These are phyloP conservation scores for Penicillium rolfsii DNA, from an alignment of 2,329 filamentous ascomycete genomes.

Conservation along the genomic window DNA sequence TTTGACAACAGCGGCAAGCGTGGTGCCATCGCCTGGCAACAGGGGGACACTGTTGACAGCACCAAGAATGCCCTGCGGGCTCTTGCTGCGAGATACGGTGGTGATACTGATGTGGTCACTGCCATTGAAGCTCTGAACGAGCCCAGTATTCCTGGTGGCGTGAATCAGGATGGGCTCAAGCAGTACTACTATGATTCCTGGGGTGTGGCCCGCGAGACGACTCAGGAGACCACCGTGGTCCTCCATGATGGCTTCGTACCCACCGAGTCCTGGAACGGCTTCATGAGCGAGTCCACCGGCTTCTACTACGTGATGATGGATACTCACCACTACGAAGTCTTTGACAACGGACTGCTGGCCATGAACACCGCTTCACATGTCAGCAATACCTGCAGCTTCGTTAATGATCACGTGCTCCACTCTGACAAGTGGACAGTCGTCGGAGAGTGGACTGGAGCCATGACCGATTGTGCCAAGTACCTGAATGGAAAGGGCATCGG, in stretches of 20 bases:
- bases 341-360: slow-evolving; percentile 33
- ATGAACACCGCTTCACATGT: slow-evolving; percentile 58
- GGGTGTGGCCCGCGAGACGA: slow-evolving; percentile 49
- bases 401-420: slow-evolving; percentile 50
- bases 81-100: slow-evolving; percentile 62
- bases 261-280: slow-evolving; percentile 63
- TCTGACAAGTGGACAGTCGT: slow-evolving; percentile 69
- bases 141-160: slow-evolving; percentile 43
- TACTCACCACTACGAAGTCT: slow-evolving; percentile 62
- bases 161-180: slow-evolving; percentile 51
- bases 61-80: slow-evolving; percentile 59
- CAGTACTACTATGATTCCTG: slow-evolving; percentile 62
- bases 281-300: slow-evolving; percentile 54
- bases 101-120: slow-evolving; percentile 61
- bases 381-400: slow-evolving; percentile 59
- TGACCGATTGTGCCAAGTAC: slow-evolving; percentile 62
- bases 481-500: slow-evolving; percentile 62
- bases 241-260: slow-evolving; percentile 54
- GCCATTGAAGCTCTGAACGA: slow-evolving; percentile 53
- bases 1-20: slow-evolving; percentile 67
- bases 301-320: slow-evolving; percentile 62
- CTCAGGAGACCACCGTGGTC: slow-evolving; percentile 55
- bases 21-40: slow-evolving; percentile 45
- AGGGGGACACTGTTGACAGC: slow-evolving; percentile 38
- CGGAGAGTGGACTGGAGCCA: slow-evolving; percentile 70